A percentile compares a stretch with the other conserved stretches of the same genome.
Conservation (phyloP, 2,329 filamentous ascomycete genomes). For the Alternaria sp. region DNA sequence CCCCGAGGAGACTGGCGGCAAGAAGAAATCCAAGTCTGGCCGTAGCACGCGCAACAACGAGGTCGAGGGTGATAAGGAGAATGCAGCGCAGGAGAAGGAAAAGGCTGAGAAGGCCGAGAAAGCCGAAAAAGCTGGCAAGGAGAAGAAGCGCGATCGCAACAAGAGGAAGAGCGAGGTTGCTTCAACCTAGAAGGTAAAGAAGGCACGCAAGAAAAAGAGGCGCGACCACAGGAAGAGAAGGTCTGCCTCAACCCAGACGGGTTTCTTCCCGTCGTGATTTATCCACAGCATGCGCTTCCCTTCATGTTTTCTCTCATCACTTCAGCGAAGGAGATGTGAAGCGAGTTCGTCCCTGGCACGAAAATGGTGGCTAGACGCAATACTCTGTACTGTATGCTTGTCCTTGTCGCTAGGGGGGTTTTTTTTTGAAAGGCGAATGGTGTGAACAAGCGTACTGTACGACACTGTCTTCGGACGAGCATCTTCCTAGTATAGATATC, state of each 20-base stretch:
- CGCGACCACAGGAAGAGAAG: slow-evolving; percentile 45
- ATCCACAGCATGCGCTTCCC: background rate
- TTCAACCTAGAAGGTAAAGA: slow-evolving; percentile 27
- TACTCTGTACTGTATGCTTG: background rate
- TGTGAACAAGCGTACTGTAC: background rate
- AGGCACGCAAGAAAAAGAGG: slow-evolving; percentile 38
- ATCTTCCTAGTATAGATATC: background rate
- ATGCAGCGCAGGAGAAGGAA: slow-evolving; percentile 26
- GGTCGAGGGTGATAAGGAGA: slow-evolving; percentile 39
- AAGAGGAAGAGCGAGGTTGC: slow-evolving; percentile 47
- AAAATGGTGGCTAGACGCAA: background rate
- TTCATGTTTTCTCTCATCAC: background rate
- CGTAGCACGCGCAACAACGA: slow-evolving; percentile 46
- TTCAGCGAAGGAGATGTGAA: background rate
- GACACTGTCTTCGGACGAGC: background rate
- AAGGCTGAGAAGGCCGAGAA: slow-evolving; percentile 3
- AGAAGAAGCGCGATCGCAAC: slow-evolving; percentile 45
- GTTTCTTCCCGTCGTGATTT: background rate
- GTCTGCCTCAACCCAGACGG: slow-evolving; percentile 30
- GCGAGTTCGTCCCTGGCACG: background rate
- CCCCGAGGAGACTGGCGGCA: slow-evolving; percentile 43
- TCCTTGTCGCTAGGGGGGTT: background rate
- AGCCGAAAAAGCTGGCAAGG: slow-evolving; percentile 19
- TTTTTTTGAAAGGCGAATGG: background rate
- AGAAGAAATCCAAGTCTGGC: slow-evolving; percentile 48